Evolutionary conservation across 2,329 filamentous ascomycete genomes (phyloP).

Genomic region (Pestalotiopsis fici): DNA sequence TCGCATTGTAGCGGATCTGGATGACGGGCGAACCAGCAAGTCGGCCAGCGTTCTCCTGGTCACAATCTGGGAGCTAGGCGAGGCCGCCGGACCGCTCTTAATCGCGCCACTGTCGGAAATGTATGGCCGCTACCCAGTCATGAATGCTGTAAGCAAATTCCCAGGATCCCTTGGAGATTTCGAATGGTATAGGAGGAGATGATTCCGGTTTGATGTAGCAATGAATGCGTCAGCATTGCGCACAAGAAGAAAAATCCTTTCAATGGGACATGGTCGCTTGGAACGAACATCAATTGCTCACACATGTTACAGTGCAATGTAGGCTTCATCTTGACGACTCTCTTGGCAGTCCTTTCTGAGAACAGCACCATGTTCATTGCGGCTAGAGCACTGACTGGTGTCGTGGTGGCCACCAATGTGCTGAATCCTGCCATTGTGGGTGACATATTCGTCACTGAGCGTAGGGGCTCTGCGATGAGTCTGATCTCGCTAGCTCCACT

Average conservation of each 20-base stretch:
- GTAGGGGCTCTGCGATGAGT: constrained; percentile 60
- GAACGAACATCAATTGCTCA: too few species aligned
- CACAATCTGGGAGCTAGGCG: constrained; percentile 71
- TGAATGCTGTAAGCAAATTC: constrained; percentile 37
- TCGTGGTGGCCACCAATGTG: constrained; percentile 65
- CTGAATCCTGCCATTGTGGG: constrained; percentile 65
- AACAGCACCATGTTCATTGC: constrained; percentile 49
- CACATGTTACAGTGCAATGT: constrained; percentile 38
- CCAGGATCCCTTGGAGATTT: too few species aligned
- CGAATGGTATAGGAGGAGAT: too few species aligned
- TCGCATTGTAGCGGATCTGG: constrained; percentile 50
- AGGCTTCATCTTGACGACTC: constrained; percentile 50
- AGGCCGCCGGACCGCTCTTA: constrained; percentile 59
- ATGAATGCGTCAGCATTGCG: too few species aligned
- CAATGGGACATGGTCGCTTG: too few species aligned
- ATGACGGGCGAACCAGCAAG: constrained; percentile 37
- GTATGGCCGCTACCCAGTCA: constrained; percentile 55
- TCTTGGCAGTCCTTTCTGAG: constrained; percentile 45
- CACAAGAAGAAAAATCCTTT: too few species aligned
- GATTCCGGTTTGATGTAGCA: too few species aligned
- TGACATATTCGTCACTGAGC: constrained; percentile 60
- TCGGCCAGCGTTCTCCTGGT: constrained; percentile 62
- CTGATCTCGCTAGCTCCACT: constrained; percentile 58
- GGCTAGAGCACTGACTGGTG: constrained; percentile 59
- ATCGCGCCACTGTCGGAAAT: constrained; percentile 66